phyloP scores from a whole-genome alignment of 306 rosid genomes.

The Alnus glutinosa region DNA sequence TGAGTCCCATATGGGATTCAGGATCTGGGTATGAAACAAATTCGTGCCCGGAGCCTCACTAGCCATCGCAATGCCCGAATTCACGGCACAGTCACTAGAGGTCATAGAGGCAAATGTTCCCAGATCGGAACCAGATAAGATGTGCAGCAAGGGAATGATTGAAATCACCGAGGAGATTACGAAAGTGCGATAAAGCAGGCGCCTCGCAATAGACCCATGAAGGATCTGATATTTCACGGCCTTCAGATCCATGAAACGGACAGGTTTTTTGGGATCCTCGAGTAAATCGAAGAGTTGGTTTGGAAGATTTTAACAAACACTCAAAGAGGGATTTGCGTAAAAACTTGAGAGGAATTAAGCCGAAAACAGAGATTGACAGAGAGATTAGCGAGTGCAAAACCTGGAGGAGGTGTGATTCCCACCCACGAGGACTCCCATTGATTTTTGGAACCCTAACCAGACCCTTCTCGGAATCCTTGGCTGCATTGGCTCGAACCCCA shows the following conservation, averaged over 20 bases:
- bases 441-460: constrained; percentile 77
- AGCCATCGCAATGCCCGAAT: constrained; percentile 13
- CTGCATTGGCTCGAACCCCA: constrained; percentile 56
- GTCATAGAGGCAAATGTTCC: constrained; percentile 42
- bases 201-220: constrained; percentile 52
- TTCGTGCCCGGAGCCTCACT: constrained; percentile 39
- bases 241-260: constrained; percentile 48
- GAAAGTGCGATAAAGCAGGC: constrained; percentile 50
- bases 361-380: constrained; percentile 8
- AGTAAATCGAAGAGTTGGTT: background rate
- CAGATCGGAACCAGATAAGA: constrained; percentile 46
- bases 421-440: constrained; percentile 95
- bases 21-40: constrained; percentile 50
- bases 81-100: constrained; percentile 41
- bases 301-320: background rate
- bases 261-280: background rate
- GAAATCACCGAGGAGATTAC: constrained; percentile 63
- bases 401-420: constrained; percentile 93
- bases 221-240: constrained; percentile 42
- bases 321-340: background rate
- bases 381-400: constrained; percentile 81
- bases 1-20: constrained; percentile 59
- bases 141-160: constrained; percentile 52
- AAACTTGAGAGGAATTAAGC: constrained; percentile 32
- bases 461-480: constrained; percentile 55